Evolutionary conservation across 176 grass and related monocot genomes (phyloP), one percentile per base, ranked within the genome.

Genomic region (Chloris gayana): DNA sequence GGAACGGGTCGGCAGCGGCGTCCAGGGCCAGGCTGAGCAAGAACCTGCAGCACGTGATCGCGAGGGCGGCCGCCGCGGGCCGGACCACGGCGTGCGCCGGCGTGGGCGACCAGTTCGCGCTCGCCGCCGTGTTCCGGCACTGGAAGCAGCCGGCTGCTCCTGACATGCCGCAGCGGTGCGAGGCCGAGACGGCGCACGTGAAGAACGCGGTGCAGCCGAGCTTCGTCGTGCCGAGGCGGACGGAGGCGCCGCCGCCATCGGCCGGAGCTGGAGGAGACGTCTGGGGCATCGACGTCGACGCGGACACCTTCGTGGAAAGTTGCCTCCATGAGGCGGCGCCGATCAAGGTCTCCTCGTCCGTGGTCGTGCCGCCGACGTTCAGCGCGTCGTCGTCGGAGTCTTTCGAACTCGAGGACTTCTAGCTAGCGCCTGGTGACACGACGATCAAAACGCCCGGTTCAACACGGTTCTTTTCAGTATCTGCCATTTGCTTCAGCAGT

Each of bases 321-420:
- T 12, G 4, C 17, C 30, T 22, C 34, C 64, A 56, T 41, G 85
- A 69, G 50, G 30, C 77, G 50, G 69, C 35, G 41, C 12, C 73
- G 38, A 80, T 90, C 49, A 90, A 60, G 64, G 91, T 93, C 29
- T 85, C 87, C 21, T 93, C 87, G 30, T 93, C 91, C 10, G n/a
- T 93, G 59, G 83, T 93, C 76, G 85, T 90, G 79, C 87, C 91
- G 51, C 70, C 85, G 54, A 62, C 79, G 14, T 93, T 93, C 21
- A 60, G 71, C 65, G 65, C 64, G 14, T 35, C 63, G 35, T 67
- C 53, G 4, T 17, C 79, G 54, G 65, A 78, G 66, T 41, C 72
- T 7, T 69, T 77, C 15, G 69, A 6, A n/a, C 41, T 69, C 9
- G 76, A 85, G 7, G 82, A 73, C 59, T 85, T 76, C 29, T 87